A percentile compares a stretch with the other conserved stretches of the same genome.
Conservation (phyloP, 2,329 filamentous ascomycete genomes). For the Pseudopithomyces maydicus region DNA sequence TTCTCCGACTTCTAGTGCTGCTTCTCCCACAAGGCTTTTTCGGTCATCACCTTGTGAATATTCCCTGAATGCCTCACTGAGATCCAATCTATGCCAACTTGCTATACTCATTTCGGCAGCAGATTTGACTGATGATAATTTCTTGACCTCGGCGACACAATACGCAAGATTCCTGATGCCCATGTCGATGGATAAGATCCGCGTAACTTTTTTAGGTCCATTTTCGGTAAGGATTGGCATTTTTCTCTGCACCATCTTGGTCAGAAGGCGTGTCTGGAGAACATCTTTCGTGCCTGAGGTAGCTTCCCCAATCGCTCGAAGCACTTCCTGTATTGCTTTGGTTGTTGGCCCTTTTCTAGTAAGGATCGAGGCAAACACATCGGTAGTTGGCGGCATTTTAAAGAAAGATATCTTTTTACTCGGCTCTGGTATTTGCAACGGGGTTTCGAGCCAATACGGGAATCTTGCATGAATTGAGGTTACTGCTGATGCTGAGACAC, state of each 20-base stretch:
- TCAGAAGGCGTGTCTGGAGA: slow-evolving; percentile 58
- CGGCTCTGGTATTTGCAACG: neutral
- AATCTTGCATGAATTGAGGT: neutral
- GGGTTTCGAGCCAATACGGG: neutral
- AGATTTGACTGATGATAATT: neutral
- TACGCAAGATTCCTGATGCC: slow-evolving; percentile 82
- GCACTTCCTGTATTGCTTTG: slow-evolving; percentile 62
- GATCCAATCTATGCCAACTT: slow-evolving; percentile 39
- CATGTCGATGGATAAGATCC: slow-evolving; percentile 81
- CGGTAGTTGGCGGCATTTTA: slow-evolving; percentile 2
- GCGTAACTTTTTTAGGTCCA: slow-evolving; percentile 28
- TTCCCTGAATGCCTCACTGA: slow-evolving; percentile 21
- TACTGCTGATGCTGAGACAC: neutral
- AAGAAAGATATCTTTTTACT: neutral
- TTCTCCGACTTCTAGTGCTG: neutral
- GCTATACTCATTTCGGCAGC: slow-evolving; percentile 29
- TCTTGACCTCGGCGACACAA: slow-evolving; percentile 60
- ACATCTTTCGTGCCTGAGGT: slow-evolving; percentile 64
- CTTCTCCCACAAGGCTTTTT: neutral
- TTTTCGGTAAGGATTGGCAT: neutral
- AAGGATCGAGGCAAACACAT: neutral
- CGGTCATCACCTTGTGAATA: neutral
- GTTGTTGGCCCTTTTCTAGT: slow-evolving; percentile 45
- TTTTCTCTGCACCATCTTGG: slow-evolving; percentile 34
- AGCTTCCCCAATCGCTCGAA: slow-evolving; percentile 64